phyloP scores from a whole-genome alignment of 2,329 filamentous ascomycete genomes.

The Colletotrichum spaethianum region DNA sequence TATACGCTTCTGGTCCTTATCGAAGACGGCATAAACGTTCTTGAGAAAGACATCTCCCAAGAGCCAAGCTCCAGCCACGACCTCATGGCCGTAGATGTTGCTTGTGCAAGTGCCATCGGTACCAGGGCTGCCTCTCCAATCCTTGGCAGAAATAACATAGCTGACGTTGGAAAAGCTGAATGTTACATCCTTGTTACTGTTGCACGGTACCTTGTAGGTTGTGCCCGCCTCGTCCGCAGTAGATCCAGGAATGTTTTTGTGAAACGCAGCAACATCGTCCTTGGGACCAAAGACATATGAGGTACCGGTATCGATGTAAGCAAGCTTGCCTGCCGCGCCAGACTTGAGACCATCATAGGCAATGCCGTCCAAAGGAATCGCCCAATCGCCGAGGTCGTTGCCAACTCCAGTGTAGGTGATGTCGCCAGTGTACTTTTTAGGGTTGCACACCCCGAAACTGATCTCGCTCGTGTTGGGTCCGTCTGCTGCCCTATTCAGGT shows the following conservation, averaged over 20 bases:
- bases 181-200: slow-evolving; percentile 71
- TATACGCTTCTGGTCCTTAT: slow-evolving; percentile 77
- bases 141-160: slow-evolving; percentile 77
- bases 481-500: slow-evolving; percentile 77
- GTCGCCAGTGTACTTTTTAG: slow-evolving; percentile 75
- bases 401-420: slow-evolving; percentile 75
- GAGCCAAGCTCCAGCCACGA: slow-evolving; percentile 80
- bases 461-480: slow-evolving; percentile 80
- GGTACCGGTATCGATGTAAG: slow-evolving; percentile 88
- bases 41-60: slow-evolving; percentile 89
- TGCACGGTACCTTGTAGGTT: slow-evolving; percentile 81
- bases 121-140: slow-evolving; percentile 74
- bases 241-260: slow-evolving; percentile 76
- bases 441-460: slow-evolving; percentile 80
- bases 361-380: slow-evolving; percentile 77
- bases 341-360: slow-evolving; percentile 72
- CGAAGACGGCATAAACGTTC: slow-evolving; percentile 90
- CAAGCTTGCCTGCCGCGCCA: slow-evolving; percentile 69
- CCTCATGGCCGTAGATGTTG: slow-evolving; percentile 81
- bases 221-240: slow-evolving; percentile 66
- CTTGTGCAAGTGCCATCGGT: slow-evolving; percentile 71
- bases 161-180: slow-evolving; percentile 78
- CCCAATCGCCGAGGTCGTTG: slow-evolving; percentile 75
- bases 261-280: slow-evolving; percentile 74
- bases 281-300: slow-evolving; percentile 82